Percentiles rank a stretch among this genome's conserved stretches.
phyloP scores from a whole-genome alignment of 1,139 yeast species.

The Magnusiomyces sp. region DNA sequence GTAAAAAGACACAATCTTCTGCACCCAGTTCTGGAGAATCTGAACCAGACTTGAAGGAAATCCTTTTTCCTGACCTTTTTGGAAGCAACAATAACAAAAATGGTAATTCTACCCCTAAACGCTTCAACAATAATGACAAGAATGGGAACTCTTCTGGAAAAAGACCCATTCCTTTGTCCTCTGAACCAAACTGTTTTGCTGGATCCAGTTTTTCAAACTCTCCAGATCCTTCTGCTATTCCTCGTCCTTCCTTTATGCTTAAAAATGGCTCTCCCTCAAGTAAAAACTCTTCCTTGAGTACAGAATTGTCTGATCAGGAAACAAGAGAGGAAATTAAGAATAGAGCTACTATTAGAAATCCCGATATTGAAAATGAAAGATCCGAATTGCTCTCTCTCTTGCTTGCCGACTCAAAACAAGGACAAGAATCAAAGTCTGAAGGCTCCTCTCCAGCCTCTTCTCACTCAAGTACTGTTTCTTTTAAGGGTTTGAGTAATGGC shows the following conservation, averaged over 20 bases:
- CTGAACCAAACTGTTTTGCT: conserved; percentile 27
- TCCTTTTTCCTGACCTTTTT: conserved; percentile 23
- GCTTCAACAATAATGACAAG: neutral
- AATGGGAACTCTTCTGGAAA: conserved; percentile 5
- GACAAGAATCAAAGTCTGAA: too few species aligned
- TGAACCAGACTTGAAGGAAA: conserved; percentile 19
- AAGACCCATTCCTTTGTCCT: too few species aligned
- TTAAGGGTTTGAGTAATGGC: neutral
- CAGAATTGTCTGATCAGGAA: too few species aligned
- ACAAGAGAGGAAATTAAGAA: too few species aligned
- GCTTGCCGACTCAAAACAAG: too few species aligned
- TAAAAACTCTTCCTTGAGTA: too few species aligned
- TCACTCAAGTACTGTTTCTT: neutral
- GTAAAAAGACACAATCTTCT: neutral
- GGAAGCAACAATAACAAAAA: conserved; percentile 7
- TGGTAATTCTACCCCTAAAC: conserved; percentile 1
- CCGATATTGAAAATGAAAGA: too few species aligned
- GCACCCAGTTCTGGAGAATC: conserved; percentile 1
- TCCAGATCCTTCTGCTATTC: conserved; percentile 38
- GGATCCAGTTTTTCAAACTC: conserved; percentile 38
- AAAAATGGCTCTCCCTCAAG: too few species aligned
- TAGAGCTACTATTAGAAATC: too few species aligned
- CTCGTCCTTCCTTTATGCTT: conserved; percentile 22
- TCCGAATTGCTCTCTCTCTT: too few species aligned
- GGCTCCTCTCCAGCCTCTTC: neutral